These are phyloP conservation scores for Podila verticillata DNA, from an alignment of 192 early-diverging fungal genomes.

Conservation along the genomic window DNA sequence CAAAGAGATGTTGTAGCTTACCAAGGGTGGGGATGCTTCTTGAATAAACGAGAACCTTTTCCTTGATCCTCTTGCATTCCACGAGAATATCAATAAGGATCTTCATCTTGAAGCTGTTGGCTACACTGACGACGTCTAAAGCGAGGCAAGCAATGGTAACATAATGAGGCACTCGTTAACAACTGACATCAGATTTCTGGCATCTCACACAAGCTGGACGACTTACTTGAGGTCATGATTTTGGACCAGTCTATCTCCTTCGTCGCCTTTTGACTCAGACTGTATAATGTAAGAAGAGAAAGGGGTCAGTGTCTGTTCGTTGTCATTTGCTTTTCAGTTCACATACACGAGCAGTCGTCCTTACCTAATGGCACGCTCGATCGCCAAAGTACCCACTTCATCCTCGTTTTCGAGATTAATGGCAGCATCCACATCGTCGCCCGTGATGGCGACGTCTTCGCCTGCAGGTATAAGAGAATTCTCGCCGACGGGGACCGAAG, in stretches of 20 bases:
- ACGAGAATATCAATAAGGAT: constrained; percentile 68
- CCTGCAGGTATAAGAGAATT: background rate
- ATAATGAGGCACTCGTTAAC: too few species aligned
- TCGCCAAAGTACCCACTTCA: background rate
- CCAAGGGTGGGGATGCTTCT: constrained; percentile 75
- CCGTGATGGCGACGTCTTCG: background rate
- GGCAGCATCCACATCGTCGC: background rate
- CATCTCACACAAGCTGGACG: too few species aligned
- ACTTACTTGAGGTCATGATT: too few species aligned
- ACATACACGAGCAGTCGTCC: background rate
- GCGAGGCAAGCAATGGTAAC: background rate
- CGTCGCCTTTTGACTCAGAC: background rate
- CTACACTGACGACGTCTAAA: constrained; percentile 30
- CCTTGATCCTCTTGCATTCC: constrained; percentile 52
- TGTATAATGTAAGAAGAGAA: too few species aligned
- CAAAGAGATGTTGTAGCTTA: constrained; percentile 20
- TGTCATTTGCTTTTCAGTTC: too few species aligned
- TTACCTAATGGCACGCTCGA: constrained; percentile 7
- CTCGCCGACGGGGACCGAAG: background rate
- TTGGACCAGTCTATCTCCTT: background rate
- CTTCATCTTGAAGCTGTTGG: constrained; percentile 59
- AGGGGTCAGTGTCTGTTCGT: too few species aligned
- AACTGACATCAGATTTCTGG: too few species aligned
- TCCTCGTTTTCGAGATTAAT: background rate
- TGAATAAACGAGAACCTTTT: constrained; percentile 81